Conservation (phyloP, 2,329 filamentous ascomycete species). For the Pseudogymnoascus sp. region DNA sequence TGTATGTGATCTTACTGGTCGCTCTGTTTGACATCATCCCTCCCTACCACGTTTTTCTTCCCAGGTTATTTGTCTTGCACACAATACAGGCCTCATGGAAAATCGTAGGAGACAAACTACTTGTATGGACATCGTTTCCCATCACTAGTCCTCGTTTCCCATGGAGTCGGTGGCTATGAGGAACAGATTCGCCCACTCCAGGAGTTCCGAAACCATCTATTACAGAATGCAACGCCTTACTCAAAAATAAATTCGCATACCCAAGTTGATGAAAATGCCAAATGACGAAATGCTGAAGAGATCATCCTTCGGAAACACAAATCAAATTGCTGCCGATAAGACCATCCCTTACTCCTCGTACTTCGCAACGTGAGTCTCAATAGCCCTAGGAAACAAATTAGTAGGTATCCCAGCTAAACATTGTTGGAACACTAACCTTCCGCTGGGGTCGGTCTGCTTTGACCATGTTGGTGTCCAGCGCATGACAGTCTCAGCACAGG, state of each 20-base stretch:
- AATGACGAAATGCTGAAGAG: constrained; percentile 1
- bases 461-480: constrained; percentile 98
- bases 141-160: not conserved
- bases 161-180: not conserved
- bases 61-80: not conserved
- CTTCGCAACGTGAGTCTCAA: constrained; percentile 68
- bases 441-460: constrained; percentile 90
- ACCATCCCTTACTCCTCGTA: constrained; percentile 44
- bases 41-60: constrained; percentile 5
- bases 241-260: constrained; percentile 1
- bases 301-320: constrained; percentile 20
- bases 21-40: not conserved
- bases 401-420: not conserved
- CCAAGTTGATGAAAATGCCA: not conserved
- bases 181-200: not conserved
- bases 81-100: constrained; percentile 4
- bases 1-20: constrained; percentile 1
- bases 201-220: constrained; percentile 1
- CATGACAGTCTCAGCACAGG: constrained; percentile 88
- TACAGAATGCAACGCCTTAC: constrained; percentile 8
- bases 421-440: constrained; percentile 37
- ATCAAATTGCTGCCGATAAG: constrained; percentile 24
- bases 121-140: not conserved
- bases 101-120: not conserved
- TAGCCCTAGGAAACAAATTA: constrained; percentile 50